Percentiles rank a stretch among this genome's conserved stretches.
These are phyloP conservation scores for Auricularia auricula-judae DNA, from an alignment of 768 basidiomycete species.

Conservation along the genomic window DNA sequence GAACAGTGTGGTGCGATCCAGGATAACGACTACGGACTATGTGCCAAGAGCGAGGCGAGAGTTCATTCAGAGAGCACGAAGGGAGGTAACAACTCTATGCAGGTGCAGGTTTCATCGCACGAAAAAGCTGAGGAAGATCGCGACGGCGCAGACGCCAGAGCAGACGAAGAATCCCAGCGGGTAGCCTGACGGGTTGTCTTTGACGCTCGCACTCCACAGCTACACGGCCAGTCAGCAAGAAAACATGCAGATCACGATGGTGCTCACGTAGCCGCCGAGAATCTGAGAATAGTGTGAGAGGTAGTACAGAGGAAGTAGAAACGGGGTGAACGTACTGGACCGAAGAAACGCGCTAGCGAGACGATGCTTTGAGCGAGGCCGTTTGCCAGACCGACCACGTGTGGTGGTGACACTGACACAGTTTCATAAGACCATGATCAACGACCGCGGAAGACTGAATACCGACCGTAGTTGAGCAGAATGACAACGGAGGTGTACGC, in stretches of 20 bases:
- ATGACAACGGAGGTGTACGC: conserved; percentile 86
- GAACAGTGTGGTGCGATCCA: no score
- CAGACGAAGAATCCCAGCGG: conserved; percentile 65
- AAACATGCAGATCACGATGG: background rate
- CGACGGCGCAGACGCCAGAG: conserved; percentile 45
- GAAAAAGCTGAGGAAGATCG: conserved; percentile 61
- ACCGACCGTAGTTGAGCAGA: conserved; percentile 52
- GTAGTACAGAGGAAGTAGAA: conserved; percentile 3
- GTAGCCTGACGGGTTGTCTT: conserved; percentile 58
- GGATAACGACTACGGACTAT: background rate
- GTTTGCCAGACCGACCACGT: conserved; percentile 83
- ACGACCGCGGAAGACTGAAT: conserved; percentile 18
- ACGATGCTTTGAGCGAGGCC: conserved; percentile 94
- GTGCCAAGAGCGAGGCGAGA: no score
- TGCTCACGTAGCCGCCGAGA: conserved; percentile 67
- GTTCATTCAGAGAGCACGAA: no score
- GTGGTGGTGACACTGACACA: conserved; percentile 68
- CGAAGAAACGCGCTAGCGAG: conserved; percentile 83
- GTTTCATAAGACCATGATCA: no score
- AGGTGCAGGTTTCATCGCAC: conserved; percentile 36
- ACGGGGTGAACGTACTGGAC: conserved; percentile 34
- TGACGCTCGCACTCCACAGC: conserved; percentile 68
- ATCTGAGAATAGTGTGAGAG: conserved; percentile 20
- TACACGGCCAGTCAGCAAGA: conserved; percentile 17
- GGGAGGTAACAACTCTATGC: no score